Evolutionary conservation across 2,329 filamentous ascomycete species (phyloP), one percentile per base, ranked within the genome.

Genomic region (Phialophora macrospora): DNA sequence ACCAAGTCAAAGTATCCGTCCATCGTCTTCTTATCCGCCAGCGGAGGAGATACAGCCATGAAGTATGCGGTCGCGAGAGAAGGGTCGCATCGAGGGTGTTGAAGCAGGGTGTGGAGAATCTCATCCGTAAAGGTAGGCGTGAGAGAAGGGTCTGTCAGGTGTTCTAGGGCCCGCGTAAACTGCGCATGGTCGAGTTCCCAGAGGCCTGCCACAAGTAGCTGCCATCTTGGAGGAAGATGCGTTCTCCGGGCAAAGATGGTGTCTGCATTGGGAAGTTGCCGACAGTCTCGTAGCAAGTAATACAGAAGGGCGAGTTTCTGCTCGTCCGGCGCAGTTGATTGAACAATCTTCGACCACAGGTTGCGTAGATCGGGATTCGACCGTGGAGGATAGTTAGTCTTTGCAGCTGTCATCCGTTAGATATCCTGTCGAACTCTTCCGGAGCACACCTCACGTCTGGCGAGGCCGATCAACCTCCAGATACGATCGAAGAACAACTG

Each of bases 231-330:
- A 1, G 92, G 91, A 59, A 96, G 82, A 68, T 88, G 87, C 4
- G 87, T 87, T 26, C 80, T 79, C 49, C 79, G 77, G 17, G 88
- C 87, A 71, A 94, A 92, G 41, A 84, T 81, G 20, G 83, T 77
- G 3, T 83, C 81, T 22, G 82, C 81, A 59, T 84, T 81, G 30
- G 80, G 74, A 12, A 79, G 77, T 46, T 81, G 78, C 72, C 89
- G 86, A 74, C 90, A 86, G 75, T 96, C 91, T 73, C 92, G 88
- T 2, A 96, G 84, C 46, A 96, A 81, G 76, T 96, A 96, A 81
- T 91, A 96, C 69, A 96, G 82, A 55, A 95, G 84, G 20, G 92
- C 91, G 70, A 93, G 87, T 76, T 93, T 93, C 79, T 93, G 89
- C 76, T 93, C 90, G 61, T 86, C 83, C 7, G 89, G 85, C 71